These are phyloP conservation scores for Sporothrix mexicana DNA, from an alignment of 2,329 filamentous ascomycete genomes.

Conservation along the genomic window DNA sequence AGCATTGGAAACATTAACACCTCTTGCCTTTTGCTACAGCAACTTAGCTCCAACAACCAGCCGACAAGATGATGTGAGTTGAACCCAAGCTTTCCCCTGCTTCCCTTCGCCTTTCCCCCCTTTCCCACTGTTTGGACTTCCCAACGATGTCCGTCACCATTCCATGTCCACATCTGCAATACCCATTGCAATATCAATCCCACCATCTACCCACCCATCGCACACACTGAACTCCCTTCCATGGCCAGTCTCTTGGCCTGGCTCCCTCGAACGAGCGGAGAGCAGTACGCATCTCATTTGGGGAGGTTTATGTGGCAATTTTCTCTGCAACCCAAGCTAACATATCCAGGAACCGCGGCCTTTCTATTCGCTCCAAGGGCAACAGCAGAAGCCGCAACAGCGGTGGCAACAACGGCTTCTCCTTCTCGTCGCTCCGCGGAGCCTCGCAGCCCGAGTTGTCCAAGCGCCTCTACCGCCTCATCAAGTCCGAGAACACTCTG, in stretches of 20 bases:
- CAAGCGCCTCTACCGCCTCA: slow-evolving; percentile 85
- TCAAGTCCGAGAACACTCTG: slow-evolving; percentile 92
- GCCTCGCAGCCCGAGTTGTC: slow-evolving; percentile 85
- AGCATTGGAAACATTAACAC: slow-evolving; percentile 32
- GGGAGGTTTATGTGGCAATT: not conserved
- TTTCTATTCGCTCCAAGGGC: slow-evolving; percentile 74
- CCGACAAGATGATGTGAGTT: slow-evolving; percentile 36
- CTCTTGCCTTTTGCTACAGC: not conserved
- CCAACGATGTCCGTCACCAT: not conserved
- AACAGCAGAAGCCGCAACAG: slow-evolving; percentile 37
- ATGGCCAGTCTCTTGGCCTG: slow-evolving; percentile 33
- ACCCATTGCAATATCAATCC: not conserved
- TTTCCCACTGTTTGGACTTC: not conserved
- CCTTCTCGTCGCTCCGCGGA: slow-evolving; percentile 83
- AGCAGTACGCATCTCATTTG: slow-evolving; percentile 32
- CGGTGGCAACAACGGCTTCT: slow-evolving; percentile 70
- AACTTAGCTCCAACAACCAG: slow-evolving; percentile 22
- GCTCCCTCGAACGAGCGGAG: slow-evolving; percentile 36
- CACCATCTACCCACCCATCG: not conserved
- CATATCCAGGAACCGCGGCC: slow-evolving; percentile 68
- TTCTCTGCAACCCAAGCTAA: slow-evolving; percentile 23
- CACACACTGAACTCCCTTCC: slow-evolving; percentile 1
- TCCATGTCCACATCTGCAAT: not conserved
- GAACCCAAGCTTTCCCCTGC: not conserved
- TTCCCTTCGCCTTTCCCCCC: not conserved